Base-by-base conservation (phyloP, 116 monocot genomes). In the Iris pallida region DNA sequence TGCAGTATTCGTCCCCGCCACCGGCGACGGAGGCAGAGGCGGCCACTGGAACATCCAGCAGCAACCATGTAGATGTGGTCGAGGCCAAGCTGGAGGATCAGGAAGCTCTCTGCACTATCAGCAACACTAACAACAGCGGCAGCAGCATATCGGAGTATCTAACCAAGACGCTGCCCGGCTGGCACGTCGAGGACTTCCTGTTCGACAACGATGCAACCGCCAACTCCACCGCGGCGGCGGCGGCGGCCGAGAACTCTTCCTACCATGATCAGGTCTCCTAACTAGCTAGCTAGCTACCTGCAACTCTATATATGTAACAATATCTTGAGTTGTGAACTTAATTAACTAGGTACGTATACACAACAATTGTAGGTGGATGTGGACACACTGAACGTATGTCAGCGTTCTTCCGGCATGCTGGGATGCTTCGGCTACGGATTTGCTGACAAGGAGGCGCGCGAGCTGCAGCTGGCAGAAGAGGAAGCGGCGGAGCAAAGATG, bases 101-200 rank as follows among this genome's bases (percentile, higher is more conserved):
- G n/a, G n/a, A n/a, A n/a, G n/a, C n/a, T n/a, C n/a, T n/a, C n/a
- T n/a, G n/a, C n/a, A n/a, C n/a, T n/a, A n/a, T n/a, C n/a, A n/a
- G n/a, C n/a, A 55, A 55, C 15, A 14, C 15, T 20, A 47, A 71
- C 55, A 81, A 71, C 60, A 82, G n/a, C n/a, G n/a, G n/a, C n/a
- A n/a, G n/a, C n/a, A n/a, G n/a, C n/a, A n/a, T n/a, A n/a, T n/a
- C n/a, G n/a, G 82, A 82, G 47, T 82, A 82, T 57, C 57, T 82
- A 40, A 82, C 47, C 14, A 82, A 82, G 71, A 76, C 61, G 59
- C 71, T 74, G 8, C 82, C 82, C 0, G 82, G 82, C 6, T 82
- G 78, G 74, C 61, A 15, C 15, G 82, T 82, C 12, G 82, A 82
- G 61, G 82, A 82, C 66, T 15, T 82, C 6, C 78, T 82, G 9